Base-by-base conservation (phyloP, 345 rosid species). In the Eutrema heterophyllum region DNA sequence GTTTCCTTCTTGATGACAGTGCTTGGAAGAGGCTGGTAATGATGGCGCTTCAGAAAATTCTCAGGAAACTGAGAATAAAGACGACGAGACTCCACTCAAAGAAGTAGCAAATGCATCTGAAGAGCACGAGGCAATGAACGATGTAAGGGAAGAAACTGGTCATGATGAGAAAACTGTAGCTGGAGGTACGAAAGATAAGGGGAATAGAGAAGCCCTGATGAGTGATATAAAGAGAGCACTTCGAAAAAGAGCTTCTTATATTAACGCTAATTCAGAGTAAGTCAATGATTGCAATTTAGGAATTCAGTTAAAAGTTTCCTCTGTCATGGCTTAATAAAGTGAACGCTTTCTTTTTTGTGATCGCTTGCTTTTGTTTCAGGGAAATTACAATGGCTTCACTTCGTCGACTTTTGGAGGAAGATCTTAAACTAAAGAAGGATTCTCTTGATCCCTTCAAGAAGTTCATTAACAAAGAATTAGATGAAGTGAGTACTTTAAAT, bases 351-450 rank as follows among this genome's bases (percentile, higher is more conserved):
- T 62, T 63, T 30, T 53, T 15, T 29, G 57, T 55, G 36, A 55
- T 53, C 6, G 14, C 7, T 45, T 35, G 5, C 8, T 36, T 64
- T 35, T 56, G 2, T 36, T 53, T 59, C 83, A 94, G 96, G 59
- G 57, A 80, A 69, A 73, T 91, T 70, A 86, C 97, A 15, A 83
- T 95, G 97, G 89, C 84, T 53, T 86, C 86, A 68, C 87, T 87
- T 67, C 96, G 97, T 70, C 83, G 97, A 32, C 85, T 87, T 59
- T 76, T 92, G 79, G 99, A 95, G 84, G 81, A 83, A 78, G 99
- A 95, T 83, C 92, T 95, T 75, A 70, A 82, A 57, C 83, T 92
- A 41, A 87, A 85, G 44, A 85, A 86, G 59, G 9, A 44, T 83
- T 36, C 83, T 39, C 94, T 95, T 74, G 97, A 90, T 79, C 81